Evolutionary conservation across 768 basidiomycete genomes (phyloP).

Genomic region (Hypsizygus marmoreus): DNA sequence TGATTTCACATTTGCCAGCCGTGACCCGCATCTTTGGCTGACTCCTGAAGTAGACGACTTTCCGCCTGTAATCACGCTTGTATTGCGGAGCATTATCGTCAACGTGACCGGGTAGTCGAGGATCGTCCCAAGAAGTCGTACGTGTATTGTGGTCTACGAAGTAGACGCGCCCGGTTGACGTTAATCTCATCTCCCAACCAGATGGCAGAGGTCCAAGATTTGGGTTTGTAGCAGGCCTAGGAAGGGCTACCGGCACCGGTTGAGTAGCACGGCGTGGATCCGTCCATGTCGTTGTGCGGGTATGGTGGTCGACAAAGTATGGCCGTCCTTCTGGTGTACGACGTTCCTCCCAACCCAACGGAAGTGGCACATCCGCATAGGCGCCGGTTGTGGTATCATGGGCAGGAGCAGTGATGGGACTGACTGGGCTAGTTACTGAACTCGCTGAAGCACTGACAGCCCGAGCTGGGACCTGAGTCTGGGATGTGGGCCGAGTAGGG

Average conservation of each 20-base stretch:
- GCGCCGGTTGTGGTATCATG: conserved; percentile 32
- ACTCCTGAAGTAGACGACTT: conserved; percentile 90
- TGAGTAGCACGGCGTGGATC: conserved; percentile 73
- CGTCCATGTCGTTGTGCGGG: conserved; percentile 88
- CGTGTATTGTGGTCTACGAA: conserved; percentile 92
- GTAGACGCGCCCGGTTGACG: conserved; percentile 82
- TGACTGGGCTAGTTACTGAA: conserved; percentile 20
- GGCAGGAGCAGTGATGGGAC: conserved; percentile 16
- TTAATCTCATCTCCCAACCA: conserved; percentile 95
- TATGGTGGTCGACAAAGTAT: conserved; percentile 72
- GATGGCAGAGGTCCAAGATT: conserved; percentile 83
- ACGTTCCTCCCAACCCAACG: conserved; percentile 91
- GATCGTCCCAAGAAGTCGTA: conserved; percentile 94
- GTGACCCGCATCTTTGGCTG: conserved; percentile 82
- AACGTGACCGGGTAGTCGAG: conserved; percentile 77
- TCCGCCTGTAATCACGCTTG: conserved; percentile 90
- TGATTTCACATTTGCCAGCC: conserved; percentile 85
- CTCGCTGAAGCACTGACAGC: conserved; percentile 25
- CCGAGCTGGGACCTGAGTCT: conserved; percentile 25
- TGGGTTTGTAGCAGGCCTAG: conserved; percentile 50
- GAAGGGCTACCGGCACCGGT: conserved; percentile 47
- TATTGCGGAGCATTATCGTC: conserved; percentile 94
- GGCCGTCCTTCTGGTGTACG: conserved; percentile 84
- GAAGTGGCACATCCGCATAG: conserved; percentile 71
- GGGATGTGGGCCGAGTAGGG: conserved; percentile 28